Base-by-base conservation (phyloP, 176 grass and related monocot species). In the Ensete glaucum region DNA sequence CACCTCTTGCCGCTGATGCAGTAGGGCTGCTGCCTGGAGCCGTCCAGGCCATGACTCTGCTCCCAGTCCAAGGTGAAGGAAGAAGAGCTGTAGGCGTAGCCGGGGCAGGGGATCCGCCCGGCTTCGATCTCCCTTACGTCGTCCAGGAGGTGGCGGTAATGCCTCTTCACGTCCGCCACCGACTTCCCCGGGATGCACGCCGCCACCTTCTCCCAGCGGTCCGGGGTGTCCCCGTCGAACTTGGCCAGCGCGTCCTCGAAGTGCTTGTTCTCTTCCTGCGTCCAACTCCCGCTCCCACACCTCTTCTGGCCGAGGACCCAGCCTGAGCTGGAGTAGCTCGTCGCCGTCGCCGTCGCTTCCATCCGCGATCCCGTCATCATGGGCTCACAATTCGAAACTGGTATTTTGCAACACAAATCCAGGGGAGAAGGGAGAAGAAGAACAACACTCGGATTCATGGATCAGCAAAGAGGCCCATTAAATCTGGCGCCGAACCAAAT, bases 241-340 rank as follows among this genome's bases (percentile, higher is more conserved):
- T 69, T 27, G 13, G 67, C 67, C 26, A 69, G 67, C 10, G 67
- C 67, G 29, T 69, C 67, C 67, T 69, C 67, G 67, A 69, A 69
- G 15, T 11, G 67, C 67, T 69, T 69, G 34, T 69, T 69, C 67
- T 69, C 67, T 29, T 69, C 67, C 16, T 69, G 29, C 1, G 67
- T 69, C 67, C 67, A 69, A 19, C 17, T 62, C 20, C 57, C 57
- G 57, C 17, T 69, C 67, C 67, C 67, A 16, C 67, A 48, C 34
- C 29, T 69, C 67, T 19, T 69, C 67, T 14, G 67, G 34, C 29
- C 67, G 19, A 69, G 15, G 29, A 69, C 26, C 67, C 67, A 69
- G 8, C 16, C 48, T 69, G 67, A 20, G 13, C 29, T 48, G 26
- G 67, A 29, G 29, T 48, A 69, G 29, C 29, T 48, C 26, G 29